A percentile compares a stretch with the other conserved stretches of the same genome.
Conservation (phyloP, 2,329 filamentous ascomycete species). For the Hypomyces rosellus region DNA sequence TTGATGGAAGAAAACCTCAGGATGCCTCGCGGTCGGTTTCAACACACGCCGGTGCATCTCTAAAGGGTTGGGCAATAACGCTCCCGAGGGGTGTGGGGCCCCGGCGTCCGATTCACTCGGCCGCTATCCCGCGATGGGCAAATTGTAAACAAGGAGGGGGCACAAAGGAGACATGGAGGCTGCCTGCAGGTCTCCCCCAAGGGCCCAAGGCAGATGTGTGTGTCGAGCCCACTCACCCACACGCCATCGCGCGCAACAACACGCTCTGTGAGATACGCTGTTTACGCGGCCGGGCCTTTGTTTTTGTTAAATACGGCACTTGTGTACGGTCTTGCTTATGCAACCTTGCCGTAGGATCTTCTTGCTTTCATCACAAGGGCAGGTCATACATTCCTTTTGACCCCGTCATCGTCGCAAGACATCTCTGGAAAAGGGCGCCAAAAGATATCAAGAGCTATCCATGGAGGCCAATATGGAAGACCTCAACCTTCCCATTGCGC, state of each 20-base stretch:
- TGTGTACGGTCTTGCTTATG: no score
- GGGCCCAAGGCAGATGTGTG: neutral
- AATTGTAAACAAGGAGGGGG: conserved; percentile 38
- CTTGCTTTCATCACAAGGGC: neutral
- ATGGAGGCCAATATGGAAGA: conserved; percentile 26
- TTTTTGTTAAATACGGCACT: no score
- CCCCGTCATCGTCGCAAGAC: neutral
- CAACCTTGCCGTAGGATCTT: no score
- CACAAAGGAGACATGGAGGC: no score
- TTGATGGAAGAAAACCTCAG: neutral
- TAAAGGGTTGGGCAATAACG: conserved; percentile 21
- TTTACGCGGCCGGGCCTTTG: no score
- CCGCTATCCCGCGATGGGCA: conserved; percentile 35
- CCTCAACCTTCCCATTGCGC: conserved; percentile 46
- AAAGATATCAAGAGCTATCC: neutral
- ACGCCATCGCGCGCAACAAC: no score
- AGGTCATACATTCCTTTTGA: neutral
- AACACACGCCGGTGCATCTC: neutral
- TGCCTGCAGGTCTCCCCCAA: neutral
- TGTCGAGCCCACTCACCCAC: neutral
- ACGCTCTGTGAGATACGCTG: no score
- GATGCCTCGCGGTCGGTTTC: neutral
- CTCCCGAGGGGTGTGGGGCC: conserved; percentile 19
- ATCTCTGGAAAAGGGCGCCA: neutral
- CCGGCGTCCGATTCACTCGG: conserved; percentile 14